Evolutionary conservation across 306 rosid species (phyloP).

Genomic region (Sechiopsis laciniata): DNA sequence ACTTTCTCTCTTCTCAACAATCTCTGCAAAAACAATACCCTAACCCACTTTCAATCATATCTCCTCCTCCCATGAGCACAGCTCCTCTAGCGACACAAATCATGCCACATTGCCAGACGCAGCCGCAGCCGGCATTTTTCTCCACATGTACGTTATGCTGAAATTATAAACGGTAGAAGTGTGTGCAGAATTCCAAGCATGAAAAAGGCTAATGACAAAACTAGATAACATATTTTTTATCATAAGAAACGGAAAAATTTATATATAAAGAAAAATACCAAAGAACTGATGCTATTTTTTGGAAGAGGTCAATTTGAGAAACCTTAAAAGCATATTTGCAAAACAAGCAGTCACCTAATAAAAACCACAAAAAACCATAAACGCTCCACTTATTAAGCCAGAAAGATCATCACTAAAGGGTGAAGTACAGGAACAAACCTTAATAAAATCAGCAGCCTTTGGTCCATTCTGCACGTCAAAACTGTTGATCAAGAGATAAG

Average conservation of each 20-base stretch:
- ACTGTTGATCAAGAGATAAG: slow-evolving; percentile 40
- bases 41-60: too few relatives aligned
- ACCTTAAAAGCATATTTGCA: background rate
- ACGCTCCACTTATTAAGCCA: background rate
- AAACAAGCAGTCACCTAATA: background rate
- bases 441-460: slow-evolving; percentile 79
- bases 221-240: background rate
- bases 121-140: too few relatives aligned
- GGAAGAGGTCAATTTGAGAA: background rate
- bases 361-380: background rate
- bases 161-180: background rate
- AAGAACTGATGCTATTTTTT: background rate
- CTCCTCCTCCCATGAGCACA: too few relatives aligned
- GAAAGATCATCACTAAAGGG: background rate
- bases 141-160: background rate
- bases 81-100: too few relatives aligned
- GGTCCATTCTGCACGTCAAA: slow-evolving; percentile 87
- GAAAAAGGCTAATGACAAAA: background rate
- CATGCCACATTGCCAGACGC: too few relatives aligned
- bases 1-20: too few relatives aligned
- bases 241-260: background rate
- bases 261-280: background rate
- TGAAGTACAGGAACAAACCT: slow-evolving; percentile 46
- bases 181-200: background rate
- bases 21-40: too few relatives aligned